Base-by-base conservation (phyloP, 2,329 filamentous ascomycete species). In the Paraphoma sp. region DNA sequence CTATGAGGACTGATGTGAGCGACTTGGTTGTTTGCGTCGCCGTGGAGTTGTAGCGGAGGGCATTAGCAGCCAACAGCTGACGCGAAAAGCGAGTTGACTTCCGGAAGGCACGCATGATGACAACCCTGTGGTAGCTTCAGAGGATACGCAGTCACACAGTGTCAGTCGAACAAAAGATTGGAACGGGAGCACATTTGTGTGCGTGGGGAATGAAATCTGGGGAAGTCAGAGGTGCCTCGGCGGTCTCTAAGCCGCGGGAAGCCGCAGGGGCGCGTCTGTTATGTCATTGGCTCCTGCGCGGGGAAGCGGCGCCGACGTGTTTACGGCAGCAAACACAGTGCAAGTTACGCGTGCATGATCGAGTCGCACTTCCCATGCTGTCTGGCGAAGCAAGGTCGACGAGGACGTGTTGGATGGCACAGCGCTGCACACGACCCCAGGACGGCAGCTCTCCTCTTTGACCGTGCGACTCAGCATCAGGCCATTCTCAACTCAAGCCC, bases 1-100 rank as follows among this genome's bases (percentile, higher is more conserved):
- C 95, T 74, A 99, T 98, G 23, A 99, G 84, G 42, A 98, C 90
- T 8, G 93, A 96, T 53, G 87, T 88, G 49, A 86, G 69, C n/a
- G 81, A 68, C 51, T 76, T 81, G 48, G 60, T 52, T 16, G 67
- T 54, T 17, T 69, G 60, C 45, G 71, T 53, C 48, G 56, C 56
- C 30, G 73, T 69, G 14, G 74, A 75, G 69, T 63, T 74, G 51
- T 66, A 66, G 54, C 74, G 70, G 45, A 61, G 48, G 54, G 64
- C 63, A 64, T 71, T 74, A 63, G 60, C 51, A 48, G 64, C 67
- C 36, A 74, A 57, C n/a, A 76, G 67, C 60, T 69, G 70, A 61
- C 73, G 74, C 31, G 72, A 75, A 50, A 76, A 65, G 45, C 67
- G 62, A 40, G 64, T 62, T 18, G 74, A 72, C 53, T 67, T 75